phyloP scores from a whole-genome alignment of 2,329 filamentous ascomycete genomes.

The Tricladium varicosporioides region DNA sequence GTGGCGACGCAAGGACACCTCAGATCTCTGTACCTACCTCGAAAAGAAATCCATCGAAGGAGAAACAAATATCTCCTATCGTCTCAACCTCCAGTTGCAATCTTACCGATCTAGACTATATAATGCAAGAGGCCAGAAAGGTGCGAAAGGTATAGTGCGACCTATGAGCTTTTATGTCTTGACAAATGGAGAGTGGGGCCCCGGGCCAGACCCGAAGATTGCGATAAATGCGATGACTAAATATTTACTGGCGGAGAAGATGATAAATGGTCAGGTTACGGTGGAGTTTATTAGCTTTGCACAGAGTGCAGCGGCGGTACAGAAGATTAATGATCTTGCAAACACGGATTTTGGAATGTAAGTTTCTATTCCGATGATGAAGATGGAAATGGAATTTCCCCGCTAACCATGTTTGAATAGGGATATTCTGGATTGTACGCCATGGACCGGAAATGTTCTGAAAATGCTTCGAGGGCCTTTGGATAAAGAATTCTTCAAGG shows the following conservation, averaged over 20 bases:
- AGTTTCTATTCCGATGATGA: no score
- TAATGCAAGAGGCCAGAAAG: constrained; percentile 12
- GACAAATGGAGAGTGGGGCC: constrained; percentile 22
- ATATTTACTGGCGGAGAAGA: constrained; percentile 2
- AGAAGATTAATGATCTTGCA: constrained; percentile 12
- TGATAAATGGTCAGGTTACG: neutral
- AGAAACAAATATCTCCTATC: constrained; percentile 21
- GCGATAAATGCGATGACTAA: constrained; percentile 10
- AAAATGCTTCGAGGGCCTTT: constrained; percentile 25
- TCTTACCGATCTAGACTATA: constrained; percentile 16
- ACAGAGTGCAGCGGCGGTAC: constrained; percentile 6
- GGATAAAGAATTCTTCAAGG: constrained; percentile 11
- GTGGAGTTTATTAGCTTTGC: constrained; percentile 23
- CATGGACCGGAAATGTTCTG: constrained; percentile 24
- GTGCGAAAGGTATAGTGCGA: constrained; percentile 10
- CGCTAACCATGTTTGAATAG: neutral
- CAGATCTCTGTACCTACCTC: constrained; percentile 18
- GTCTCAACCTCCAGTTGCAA: constrained; percentile 21
- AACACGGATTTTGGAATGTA: constrained; percentile 16
- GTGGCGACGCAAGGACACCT: constrained; percentile 23
- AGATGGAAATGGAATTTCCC: constrained; percentile 17
- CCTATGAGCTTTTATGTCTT: constrained; percentile 27
- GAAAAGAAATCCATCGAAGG: constrained; percentile 15
- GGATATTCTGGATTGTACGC: constrained; percentile 20
- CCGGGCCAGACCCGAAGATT: constrained; percentile 6